Conservation (phyloP, 768 basidiomycete species). For the Auricularia sp. region DNA sequence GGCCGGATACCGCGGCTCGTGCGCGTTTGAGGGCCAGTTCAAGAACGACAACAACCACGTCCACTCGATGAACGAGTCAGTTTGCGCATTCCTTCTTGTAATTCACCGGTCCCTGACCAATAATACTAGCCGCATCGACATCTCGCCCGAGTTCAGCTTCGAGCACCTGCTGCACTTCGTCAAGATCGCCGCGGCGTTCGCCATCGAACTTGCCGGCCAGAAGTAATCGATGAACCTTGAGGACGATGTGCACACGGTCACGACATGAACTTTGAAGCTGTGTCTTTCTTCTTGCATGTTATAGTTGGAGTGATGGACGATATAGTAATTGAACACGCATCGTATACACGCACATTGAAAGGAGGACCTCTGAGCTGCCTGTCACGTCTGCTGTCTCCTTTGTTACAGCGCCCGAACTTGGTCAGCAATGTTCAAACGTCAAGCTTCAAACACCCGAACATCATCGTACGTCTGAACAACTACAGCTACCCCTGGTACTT, state of each 20-base stretch:
- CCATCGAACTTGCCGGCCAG: conserved; percentile 53
- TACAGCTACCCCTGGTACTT: too few relatives aligned
- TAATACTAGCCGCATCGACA: conserved; percentile 58
- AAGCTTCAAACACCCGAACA: too few relatives aligned
- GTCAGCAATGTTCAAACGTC: too few relatives aligned
- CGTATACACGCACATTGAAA: conserved; percentile 13
- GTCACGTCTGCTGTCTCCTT: too few relatives aligned
- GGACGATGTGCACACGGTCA: too few relatives aligned
- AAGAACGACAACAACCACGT: conserved; percentile 76
- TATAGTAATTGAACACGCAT: too few relatives aligned
- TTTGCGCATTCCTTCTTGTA: conserved; percentile 3
- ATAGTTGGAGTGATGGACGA: too few relatives aligned
- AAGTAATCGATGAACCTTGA: not conserved
- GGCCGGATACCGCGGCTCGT: conserved; percentile 76
- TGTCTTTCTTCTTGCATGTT: too few relatives aligned
- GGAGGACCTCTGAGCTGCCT: too few relatives aligned
- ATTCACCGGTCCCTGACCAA: conserved; percentile 10
- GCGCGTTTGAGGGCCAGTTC: conserved; percentile 72
- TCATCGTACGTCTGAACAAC: too few relatives aligned
- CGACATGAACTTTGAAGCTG: too few relatives aligned
- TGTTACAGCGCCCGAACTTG: too few relatives aligned
- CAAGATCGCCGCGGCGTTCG: conserved; percentile 72
- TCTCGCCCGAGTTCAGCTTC: conserved; percentile 85
- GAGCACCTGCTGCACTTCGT: conserved; percentile 79
- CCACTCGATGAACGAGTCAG: conserved; percentile 73